A percentile compares a stretch with the other conserved stretches of the same genome.
These are phyloP conservation scores for Rhodotorula graminis DNA, from an alignment of 768 basidiomycete species.

Conservation along the genomic window DNA sequence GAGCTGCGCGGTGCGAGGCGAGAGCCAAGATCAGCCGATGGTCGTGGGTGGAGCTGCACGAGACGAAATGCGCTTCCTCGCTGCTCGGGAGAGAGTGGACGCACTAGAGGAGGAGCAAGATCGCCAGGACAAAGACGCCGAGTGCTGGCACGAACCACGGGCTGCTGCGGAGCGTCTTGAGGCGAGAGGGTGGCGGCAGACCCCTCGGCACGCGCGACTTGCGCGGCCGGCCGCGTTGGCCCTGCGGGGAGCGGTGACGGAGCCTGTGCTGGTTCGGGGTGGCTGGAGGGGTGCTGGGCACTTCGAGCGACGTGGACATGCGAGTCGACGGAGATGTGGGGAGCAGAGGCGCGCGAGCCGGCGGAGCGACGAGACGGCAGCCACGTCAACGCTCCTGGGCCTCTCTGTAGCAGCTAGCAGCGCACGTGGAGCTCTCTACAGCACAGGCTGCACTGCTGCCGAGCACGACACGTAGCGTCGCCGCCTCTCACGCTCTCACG, in stretches of 20 bases:
- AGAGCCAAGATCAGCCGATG: background rate
- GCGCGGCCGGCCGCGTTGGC: constrained; percentile 3
- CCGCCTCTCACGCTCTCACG: no score
- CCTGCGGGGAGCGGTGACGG: constrained; percentile 6
- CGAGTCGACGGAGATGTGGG: background rate
- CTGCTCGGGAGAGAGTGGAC: background rate
- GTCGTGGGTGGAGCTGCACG: background rate
- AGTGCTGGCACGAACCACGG: background rate
- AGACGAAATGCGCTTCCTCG: no score
- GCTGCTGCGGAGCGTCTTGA: background rate
- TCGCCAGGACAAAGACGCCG: no score
- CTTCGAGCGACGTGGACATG: background rate
- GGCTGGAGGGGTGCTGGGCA: background rate
- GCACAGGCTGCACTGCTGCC: no score
- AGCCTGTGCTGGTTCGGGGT: background rate
- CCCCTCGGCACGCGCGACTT: background rate
- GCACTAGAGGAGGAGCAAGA: background rate
- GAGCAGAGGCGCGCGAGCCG: no score
- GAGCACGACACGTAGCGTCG: no score
- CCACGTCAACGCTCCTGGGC: background rate
- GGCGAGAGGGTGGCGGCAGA: background rate
- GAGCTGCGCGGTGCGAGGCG: background rate
- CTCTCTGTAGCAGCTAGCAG: no score
- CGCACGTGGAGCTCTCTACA: no score
- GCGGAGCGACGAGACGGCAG: background rate